Evolutionary conservation across 1,284 basidiomycete genomes (phyloP), one percentile per base, ranked within the genome.

Genomic region (Puccinia triticina): DNA sequence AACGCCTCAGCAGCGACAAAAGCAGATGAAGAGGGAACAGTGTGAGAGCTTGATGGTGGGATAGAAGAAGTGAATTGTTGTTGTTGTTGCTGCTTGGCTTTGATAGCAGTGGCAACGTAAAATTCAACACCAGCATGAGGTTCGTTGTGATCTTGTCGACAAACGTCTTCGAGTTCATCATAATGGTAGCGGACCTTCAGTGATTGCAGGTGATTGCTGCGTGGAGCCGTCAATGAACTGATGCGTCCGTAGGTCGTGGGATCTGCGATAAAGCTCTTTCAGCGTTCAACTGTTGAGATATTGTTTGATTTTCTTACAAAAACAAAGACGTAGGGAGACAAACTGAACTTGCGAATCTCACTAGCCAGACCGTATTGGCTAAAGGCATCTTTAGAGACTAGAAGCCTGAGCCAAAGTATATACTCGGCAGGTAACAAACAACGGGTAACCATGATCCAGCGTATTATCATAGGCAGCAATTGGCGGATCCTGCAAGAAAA

Each of bases 381-480:
- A 87, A 98, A 99, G 0, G 94, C 93, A 85, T 98, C 95, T 83
- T 93, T 91, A 0, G 92, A 91, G 4, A 98, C 95, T 84, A n/a
- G n/a, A 93, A 95, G 12, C 97, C 97, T 0, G 95, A 93, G 86
- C 94, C 95, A 88, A 99, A 98, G 88, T 99, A n/a, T n/a, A n/a
- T n/a, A 99, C 87, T 99, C 97, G 43, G 97, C 97, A 0, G 95
- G 93, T 26, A 98, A 90, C 97, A 99, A 98, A 87, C 97, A 99
- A 26, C 97, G 90, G 0, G 97, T 99, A 1, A 96, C 96, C 95
- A 99, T 98, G 88, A 99, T 98, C 96, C 18, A 99, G 91, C 0
- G 95, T 99, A 87, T 99, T 99, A 90, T n/a, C n/a, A n/a, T 99
- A 98, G 3, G 94, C 92, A 0, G 94, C 93, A 85, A 94, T 91